These are phyloP conservation scores for Microbotryum saponariae DNA, from an alignment of 1,284 basidiomycete species.

Conservation along the genomic window DNA sequence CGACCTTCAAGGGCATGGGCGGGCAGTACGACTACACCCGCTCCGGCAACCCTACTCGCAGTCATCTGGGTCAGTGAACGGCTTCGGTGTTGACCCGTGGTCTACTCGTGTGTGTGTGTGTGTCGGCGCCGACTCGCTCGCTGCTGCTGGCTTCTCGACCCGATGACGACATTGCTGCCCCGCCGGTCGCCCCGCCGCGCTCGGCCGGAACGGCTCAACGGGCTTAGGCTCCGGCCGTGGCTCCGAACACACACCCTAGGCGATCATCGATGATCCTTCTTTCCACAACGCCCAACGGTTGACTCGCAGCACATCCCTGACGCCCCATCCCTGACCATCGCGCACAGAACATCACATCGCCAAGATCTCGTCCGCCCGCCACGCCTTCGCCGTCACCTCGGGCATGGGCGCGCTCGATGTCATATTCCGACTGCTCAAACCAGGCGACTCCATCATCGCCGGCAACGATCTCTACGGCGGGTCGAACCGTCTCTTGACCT, in stretches of 20 bases:
- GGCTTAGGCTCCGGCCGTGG: too few species aligned
- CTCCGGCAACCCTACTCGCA: slow-evolving; percentile 93
- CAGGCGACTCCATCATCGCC: slow-evolving; percentile 88
- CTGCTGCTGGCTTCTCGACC: too few species aligned
- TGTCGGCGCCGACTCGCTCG: too few species aligned
- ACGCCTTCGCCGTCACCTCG: slow-evolving; percentile 85
- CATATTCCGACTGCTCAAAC: slow-evolving; percentile 86
- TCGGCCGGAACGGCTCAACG: too few species aligned
- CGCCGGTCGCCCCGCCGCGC: too few species aligned
- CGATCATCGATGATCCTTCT: too few species aligned
- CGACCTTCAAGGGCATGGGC: slow-evolving; percentile 93
- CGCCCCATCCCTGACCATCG: background rate
- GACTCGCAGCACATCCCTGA: background rate
- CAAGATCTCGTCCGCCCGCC: slow-evolving; percentile 79
- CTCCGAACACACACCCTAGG: too few species aligned
- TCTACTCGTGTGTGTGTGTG: too few species aligned
- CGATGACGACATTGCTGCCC: too few species aligned
- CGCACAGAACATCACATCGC: slow-evolving; percentile 80
- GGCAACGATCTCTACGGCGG: slow-evolving; percentile 93
- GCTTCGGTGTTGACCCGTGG: too few species aligned
- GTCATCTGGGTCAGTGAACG: slow-evolving; percentile 65
- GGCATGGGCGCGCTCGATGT: slow-evolving; percentile 98
- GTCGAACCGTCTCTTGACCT: slow-evolving; percentile 82
- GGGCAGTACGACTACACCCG: slow-evolving; percentile 81
- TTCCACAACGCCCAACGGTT: too few species aligned